Conservation (phyloP, 345 rosid genomes). For the Citrus reticulata region DNA sequence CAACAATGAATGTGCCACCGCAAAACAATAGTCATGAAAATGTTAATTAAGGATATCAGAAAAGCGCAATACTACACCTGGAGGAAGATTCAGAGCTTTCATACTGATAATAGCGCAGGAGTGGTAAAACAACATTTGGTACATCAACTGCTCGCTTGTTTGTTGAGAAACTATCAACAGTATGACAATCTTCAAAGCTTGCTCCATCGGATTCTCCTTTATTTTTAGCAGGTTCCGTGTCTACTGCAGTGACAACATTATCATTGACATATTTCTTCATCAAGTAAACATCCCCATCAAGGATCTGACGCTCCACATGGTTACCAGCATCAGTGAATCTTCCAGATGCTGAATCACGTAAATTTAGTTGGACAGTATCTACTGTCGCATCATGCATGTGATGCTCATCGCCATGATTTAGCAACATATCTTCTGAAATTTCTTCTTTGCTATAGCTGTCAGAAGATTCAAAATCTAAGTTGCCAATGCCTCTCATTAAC, state of each 20-base stretch:
- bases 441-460: slow-evolving; percentile 30
- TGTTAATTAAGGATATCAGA: background rate
- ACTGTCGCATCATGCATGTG: slow-evolving; percentile 24
- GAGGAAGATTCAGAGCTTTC: slow-evolving; percentile 81
- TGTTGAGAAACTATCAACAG: slow-evolving; percentile 35
- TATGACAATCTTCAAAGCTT: slow-evolving; percentile 32
- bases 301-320: slow-evolving; percentile 30
- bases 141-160: slow-evolving; percentile 49
- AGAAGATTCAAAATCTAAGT: slow-evolving; percentile 46
- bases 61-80: slow-evolving; percentile 46
- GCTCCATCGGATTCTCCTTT: slow-evolving; percentile 30
- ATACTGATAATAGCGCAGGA: slow-evolving; percentile 56
- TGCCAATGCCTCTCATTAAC: slow-evolving; percentile 56
- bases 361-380: slow-evolving; percentile 29
- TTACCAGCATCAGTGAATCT: slow-evolving; percentile 29
- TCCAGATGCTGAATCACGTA: slow-evolving; percentile 30
- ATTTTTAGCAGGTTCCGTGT: slow-evolving; percentile 34
- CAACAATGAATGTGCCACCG: background rate
- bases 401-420: slow-evolving; percentile 25
- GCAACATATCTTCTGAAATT: slow-evolving; percentile 24
- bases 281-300: slow-evolving; percentile 30
- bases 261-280: slow-evolving; percentile 21
- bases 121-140: slow-evolving; percentile 57
- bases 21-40: background rate
- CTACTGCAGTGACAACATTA: slow-evolving; percentile 22